Evolutionary conservation across 1,284 basidiomycete genomes (phyloP), one percentile per base, ranked within the genome.

Genomic region (Tausonia pullulans): DNA sequence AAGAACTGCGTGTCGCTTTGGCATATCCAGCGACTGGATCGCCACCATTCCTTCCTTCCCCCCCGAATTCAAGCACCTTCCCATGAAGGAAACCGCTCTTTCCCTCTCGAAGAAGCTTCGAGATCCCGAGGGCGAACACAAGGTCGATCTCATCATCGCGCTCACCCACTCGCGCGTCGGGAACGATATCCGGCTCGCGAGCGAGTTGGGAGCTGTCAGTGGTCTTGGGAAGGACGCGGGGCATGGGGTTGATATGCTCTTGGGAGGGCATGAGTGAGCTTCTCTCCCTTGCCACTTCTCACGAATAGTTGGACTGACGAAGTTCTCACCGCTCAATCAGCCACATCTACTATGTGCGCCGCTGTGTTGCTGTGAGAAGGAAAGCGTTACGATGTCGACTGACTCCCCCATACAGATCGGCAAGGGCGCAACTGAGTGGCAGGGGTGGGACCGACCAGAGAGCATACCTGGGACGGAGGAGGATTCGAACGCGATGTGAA

Each of bases 1-100:
- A 27, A 1, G 27, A 27, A 27, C 27, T 27, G 27, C 27, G 27
- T 27, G 27, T 2, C 27, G 27, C 27, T 27, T 27, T 27, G 27
- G 27, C 27, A 27, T 27, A 27, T 40, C 3, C 65, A 83, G 87
- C 71, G 87, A 89, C 72, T 94, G 90, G 90, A 91, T 92, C 63
- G 81, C 82, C 4, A 92, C 90, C 0, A 86, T 94, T 3, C 81
- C 89, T 0, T 83, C 87, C 2, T 93, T 89, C 86, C 90, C 89
- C 0, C 68, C 82, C 3, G 82, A 80, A 68, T 93, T 88, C 74
- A 75, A 80, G 61, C 87, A 87, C 73, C 80, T 77, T 62, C 82
- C 86, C 50, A 88, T 89, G 86, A 77, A 78, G 11, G 80, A 86
- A 62, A 81, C 82, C 3, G 85, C 83, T 1, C 70, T 82, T 13